Percentiles rank a stretch among this genome's conserved stretches.
Conservation (phyloP, 2,329 filamentous ascomycete species). For the Alternaria brassicae region DNA sequence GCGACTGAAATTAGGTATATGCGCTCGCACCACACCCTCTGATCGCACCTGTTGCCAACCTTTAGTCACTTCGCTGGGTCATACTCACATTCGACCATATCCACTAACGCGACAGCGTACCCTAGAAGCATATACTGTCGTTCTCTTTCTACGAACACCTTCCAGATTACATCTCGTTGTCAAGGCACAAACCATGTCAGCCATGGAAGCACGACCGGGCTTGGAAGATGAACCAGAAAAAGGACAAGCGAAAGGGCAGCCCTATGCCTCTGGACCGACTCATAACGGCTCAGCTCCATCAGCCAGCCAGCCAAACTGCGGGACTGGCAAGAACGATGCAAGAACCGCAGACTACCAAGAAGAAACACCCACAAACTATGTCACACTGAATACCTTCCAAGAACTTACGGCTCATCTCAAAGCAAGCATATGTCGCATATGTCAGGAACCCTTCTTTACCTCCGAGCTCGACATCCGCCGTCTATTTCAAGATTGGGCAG, state of each 20-base stretch:
- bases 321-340: not conserved
- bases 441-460: conserved; percentile 15
- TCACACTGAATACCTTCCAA: conserved; percentile 10
- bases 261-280: not conserved
- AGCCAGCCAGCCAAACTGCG: not conserved
- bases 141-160: not conserved
- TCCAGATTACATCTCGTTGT: not conserved
- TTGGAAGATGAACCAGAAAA: not conserved
- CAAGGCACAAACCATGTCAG: not conserved
- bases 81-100: not conserved
- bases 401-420: conserved; percentile 22
- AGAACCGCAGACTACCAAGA: conserved; percentile 1
- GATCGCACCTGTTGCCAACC: not conserved
- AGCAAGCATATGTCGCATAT: conserved; percentile 19
- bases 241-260: not conserved
- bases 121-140: not conserved
- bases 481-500: conserved; percentile 26
- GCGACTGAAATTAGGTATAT: not conserved
- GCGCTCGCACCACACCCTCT: not conserved
- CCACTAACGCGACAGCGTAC: not conserved
- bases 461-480: conserved; percentile 15
- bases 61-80: not conserved
- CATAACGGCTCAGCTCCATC: not conserved
- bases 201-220: not conserved
- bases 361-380: conserved; percentile 4